phyloP scores from a whole-genome alignment of 1,284 basidiomycete genomes.

The Trichosporon ovoides region DNA sequence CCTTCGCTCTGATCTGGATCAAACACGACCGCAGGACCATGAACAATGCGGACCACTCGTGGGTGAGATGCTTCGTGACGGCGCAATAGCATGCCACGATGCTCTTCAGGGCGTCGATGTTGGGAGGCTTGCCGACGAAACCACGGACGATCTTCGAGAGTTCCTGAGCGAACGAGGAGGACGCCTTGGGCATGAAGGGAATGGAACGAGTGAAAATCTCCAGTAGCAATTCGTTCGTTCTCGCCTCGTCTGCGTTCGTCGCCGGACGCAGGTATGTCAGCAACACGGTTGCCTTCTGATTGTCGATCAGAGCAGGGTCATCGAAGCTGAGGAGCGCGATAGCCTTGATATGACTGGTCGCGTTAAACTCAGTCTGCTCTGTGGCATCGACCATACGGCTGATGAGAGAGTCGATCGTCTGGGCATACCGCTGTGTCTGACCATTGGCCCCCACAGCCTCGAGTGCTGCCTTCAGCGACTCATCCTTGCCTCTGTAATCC shows the following conservation, averaged over 20 bases:
- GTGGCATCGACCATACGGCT: slow-evolving; percentile 75
- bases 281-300: slow-evolving; percentile 34
- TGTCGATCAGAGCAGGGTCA: slow-evolving; percentile 35
- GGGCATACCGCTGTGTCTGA: slow-evolving; percentile 21
- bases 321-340: slow-evolving; percentile 35
- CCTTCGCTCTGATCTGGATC: slow-evolving; percentile 50
- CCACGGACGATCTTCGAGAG: slow-evolving; percentile 73
- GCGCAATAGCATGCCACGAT: slow-evolving; percentile 85
- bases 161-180: slow-evolving; percentile 76
- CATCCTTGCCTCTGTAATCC: slow-evolving; percentile 72
- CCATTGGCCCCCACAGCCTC: slow-evolving; percentile 7
- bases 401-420: slow-evolving; percentile 75
- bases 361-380: slow-evolving; percentile 35
- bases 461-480: slow-evolving; percentile 70
- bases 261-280: slow-evolving; percentile 29
- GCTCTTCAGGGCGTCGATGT: slow-evolving; percentile 76
- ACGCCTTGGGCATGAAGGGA: slow-evolving; percentile 79
- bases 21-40: slow-evolving; percentile 77
- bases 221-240: slow-evolving; percentile 73
- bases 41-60: slow-evolving; percentile 71
- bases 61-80: slow-evolving; percentile 76
- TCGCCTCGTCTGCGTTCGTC: slow-evolving; percentile 63
- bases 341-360: slow-evolving; percentile 37
- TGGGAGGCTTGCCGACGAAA: slow-evolving; percentile 74
- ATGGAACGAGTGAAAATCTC: slow-evolving; percentile 81